Evolutionary conservation across 495 filamentous ascomycete genomes (phyloP), one percentile per base, ranked within the genome.

Genomic region (Pseudoneurospora amorphoporcata): DNA sequence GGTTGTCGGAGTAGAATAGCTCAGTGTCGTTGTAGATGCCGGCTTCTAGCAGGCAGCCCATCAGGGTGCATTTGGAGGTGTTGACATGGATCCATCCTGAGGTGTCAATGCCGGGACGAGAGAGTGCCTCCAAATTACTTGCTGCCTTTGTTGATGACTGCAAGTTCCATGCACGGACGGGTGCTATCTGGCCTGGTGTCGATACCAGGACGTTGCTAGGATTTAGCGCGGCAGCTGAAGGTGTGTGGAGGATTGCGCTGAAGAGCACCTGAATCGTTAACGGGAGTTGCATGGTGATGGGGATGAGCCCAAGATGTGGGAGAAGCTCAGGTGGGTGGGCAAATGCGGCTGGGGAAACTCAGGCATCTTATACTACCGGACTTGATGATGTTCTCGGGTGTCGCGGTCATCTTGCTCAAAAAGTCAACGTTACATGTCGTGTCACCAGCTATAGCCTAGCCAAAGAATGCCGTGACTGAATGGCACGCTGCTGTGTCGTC

Each of bases 1-100:
- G 83, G 69, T 86, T 86, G 29, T 88, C 78, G 0, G 88, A 90
- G 75, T 83, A 90, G 77, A 89, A 91, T 0, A 91, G 75, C 0
- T 87, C 77, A 0, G 81, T 79, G 43, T 90, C 88, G 40, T 84
- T 84, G 80, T 88, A 90, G 4, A 87, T 80, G 3, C 83, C 83
- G 19, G 81, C 83, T 29, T 86, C 78, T 32, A 91, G 75, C 5
- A 91, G 82, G 8, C 87, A 87, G 3, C 84, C 87, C 84, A 90
- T 87, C 1, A 90, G 81, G 0, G 89, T 90, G 35, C 82, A 86
- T 9, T 83, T 84, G 0, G 86, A 77, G 23, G 45, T 75, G 38
- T 80, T 75, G 71, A 90, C 81, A 4, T 82, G 82, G 72, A 87
- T 78, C 89, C 90, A 91, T 71, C 82, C 77, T 4, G 83, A 83